These are phyloP conservation scores for Penicillium argentinense DNA, from an alignment of 495 filamentous ascomycete genomes.

Conservation along the genomic window DNA sequence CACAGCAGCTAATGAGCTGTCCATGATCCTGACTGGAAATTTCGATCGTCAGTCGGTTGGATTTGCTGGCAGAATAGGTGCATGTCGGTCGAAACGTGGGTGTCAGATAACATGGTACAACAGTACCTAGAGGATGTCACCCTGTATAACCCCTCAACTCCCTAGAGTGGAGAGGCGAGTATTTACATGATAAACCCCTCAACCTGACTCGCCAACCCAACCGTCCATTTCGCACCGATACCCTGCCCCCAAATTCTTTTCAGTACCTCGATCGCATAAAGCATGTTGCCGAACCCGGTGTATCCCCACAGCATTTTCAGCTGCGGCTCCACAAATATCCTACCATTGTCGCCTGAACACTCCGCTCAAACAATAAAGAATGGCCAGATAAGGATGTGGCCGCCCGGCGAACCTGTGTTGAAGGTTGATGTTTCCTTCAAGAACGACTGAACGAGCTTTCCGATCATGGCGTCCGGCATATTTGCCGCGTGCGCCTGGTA, in stretches of 20 bases:
- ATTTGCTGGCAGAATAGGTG: too few species aligned
- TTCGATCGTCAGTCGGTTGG: too few species aligned
- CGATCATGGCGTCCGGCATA: neutral
- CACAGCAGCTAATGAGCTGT: neutral
- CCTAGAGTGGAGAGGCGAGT: neutral
- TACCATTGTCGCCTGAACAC: neutral
- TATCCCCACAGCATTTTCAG: neutral
- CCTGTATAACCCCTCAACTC: too few species aligned
- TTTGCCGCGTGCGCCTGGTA: neutral
- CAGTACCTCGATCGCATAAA: constrained; percentile 4
- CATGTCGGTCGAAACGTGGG: too few species aligned
- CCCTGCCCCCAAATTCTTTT: constrained; percentile 1
- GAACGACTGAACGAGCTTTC: neutral
- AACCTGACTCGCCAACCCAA: neutral
- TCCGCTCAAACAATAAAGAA: constrained; percentile 10
- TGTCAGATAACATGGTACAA: too few species aligned
- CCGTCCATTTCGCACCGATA: neutral
- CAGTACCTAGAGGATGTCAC: too few species aligned
- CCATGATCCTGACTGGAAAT: too few species aligned
- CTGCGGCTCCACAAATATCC: neutral
- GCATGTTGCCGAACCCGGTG: constrained; percentile 6
- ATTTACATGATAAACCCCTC: constrained; percentile 8
- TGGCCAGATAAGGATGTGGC: constrained; percentile 8
- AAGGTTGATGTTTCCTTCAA: constrained; percentile 1
- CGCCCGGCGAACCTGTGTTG: constrained; percentile 3